Conservation (phyloP, 495 filamentous ascomycete genomes). For the Talaromyces liani region DNA sequence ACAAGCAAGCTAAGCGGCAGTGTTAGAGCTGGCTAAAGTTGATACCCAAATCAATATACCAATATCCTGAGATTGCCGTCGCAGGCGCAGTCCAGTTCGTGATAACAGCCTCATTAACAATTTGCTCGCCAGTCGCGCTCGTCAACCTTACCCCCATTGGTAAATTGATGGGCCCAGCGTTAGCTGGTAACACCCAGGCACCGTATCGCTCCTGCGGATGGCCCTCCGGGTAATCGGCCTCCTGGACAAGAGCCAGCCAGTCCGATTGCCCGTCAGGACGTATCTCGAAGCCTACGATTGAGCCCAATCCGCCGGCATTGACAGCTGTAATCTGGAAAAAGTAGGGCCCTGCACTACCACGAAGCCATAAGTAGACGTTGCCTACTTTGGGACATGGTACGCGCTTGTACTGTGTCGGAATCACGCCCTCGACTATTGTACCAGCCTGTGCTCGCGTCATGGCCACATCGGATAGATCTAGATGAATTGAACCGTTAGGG, state of each 20-base stretch:
- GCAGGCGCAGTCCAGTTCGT: neutral
- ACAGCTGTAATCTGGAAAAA: constrained; percentile 3
- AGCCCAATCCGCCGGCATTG: neutral
- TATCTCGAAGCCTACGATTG: constrained; percentile 3
- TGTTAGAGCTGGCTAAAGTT: constrained; percentile 10
- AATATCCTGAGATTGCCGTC: neutral
- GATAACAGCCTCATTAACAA: constrained; percentile 1
- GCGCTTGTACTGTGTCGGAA: constrained; percentile 1
- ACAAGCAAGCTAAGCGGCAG: neutral
- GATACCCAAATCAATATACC: constrained; percentile 4
- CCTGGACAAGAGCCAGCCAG: constrained; percentile 3
- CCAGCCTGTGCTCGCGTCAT: neutral
- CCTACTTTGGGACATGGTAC: constrained; percentile 1
- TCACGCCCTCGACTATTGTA: neutral
- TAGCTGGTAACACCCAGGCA: neutral
- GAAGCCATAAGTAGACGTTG: constrained; percentile 2
- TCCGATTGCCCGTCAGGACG: neutral
- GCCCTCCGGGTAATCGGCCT: constrained; percentile 3
- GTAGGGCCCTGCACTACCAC: neutral
- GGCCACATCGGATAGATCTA: neutral
- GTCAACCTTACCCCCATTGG: constrained; percentile 2
- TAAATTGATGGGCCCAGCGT: neutral
- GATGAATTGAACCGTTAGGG: neutral
- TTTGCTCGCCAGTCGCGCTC: constrained; percentile 3
- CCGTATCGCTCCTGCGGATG: constrained; percentile 7